Percentiles rank a stretch among this genome's conserved stretches.
Conservation (phyloP, 371 early-diverging fungal species). For the Choanephora cucurbitarum region DNA sequence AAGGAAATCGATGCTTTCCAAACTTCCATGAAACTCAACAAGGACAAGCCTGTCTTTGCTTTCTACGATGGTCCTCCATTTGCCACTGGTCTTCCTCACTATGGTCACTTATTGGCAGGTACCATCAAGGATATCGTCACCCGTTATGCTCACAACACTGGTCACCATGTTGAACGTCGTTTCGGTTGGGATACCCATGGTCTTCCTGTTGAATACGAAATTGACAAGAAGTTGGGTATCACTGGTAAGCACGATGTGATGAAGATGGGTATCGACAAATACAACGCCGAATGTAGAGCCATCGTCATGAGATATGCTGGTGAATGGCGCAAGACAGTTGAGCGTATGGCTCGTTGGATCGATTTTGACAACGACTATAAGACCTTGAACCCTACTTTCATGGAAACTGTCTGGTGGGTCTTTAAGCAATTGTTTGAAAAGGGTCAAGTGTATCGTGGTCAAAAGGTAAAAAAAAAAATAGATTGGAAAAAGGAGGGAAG, state of each 20-base stretch:
- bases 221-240: slow-evolving; percentile 98
- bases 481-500: too few species aligned
- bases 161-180: slow-evolving; percentile 97
- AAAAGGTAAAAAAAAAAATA: slow-evolving; percentile 50
- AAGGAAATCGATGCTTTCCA: slow-evolving; percentile 98
- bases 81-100: slow-evolving; percentile 99
- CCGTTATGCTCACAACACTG: slow-evolving; percentile 97
- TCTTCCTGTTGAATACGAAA: slow-evolving; percentile 99
- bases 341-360: slow-evolving; percentile 99
- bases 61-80: slow-evolving; percentile 99
- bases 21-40: slow-evolving; percentile 89
- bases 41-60: slow-evolving; percentile 84
- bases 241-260: slow-evolving; percentile 91
- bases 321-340: slow-evolving; percentile 98
- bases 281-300: slow-evolving; percentile 98
- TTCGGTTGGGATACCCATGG: slow-evolving; percentile 99
- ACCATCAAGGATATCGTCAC: slow-evolving; percentile 99
- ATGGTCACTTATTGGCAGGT: slow-evolving; percentile 99
- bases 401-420: slow-evolving; percentile 88
- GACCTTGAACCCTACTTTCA: slow-evolving; percentile 67
- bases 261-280: slow-evolving; percentile 98
- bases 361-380: slow-evolving; percentile 99
- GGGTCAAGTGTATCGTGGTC: slow-evolving; percentile 97
- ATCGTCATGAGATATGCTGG: slow-evolving; percentile 98
- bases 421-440: slow-evolving; percentile 98